Evolutionary conservation across 2,329 filamentous ascomycete species (phyloP).

Genomic region (Phaeosphaeriaceae sp.): DNA sequence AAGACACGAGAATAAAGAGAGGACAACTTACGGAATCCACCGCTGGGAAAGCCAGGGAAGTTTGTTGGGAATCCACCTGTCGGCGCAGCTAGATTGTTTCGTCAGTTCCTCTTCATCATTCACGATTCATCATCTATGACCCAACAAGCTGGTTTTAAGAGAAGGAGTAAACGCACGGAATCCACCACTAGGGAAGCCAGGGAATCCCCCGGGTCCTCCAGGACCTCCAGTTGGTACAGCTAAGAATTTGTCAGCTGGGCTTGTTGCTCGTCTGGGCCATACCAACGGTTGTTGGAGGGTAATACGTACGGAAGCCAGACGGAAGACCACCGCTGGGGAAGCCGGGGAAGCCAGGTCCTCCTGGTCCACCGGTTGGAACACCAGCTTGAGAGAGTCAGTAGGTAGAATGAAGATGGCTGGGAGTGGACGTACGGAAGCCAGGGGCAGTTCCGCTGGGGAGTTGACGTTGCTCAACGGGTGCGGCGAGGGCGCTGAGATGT

Average conservation of each 20-base stretch:
- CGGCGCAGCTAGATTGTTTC: background rate
- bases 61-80: constrained; percentile 5
- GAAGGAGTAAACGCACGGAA: background rate
- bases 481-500: constrained; percentile 16
- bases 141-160: too few relatives aligned
- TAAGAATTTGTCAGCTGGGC: background rate
- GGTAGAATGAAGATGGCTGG: background rate
- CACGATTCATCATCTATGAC: too few relatives aligned
- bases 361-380: background rate
- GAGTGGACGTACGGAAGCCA: constrained; percentile 1
- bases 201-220: constrained; percentile 2
- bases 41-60: background rate
- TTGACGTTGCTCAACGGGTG: constrained; percentile 15
- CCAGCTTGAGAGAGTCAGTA: background rate
- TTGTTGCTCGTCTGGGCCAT: too few relatives aligned
- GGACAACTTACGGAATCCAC: background rate
- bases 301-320: background rate
- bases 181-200: background rate
- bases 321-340: too few relatives aligned
- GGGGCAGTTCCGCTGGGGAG: constrained; percentile 7
- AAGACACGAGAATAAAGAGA: background rate
- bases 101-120: background rate
- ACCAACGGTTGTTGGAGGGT: too few relatives aligned
- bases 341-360: too few relatives aligned
- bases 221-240: background rate